Conservation (phyloP, 768 basidiomycete species). For the Pleurotus pulmonarius region DNA sequence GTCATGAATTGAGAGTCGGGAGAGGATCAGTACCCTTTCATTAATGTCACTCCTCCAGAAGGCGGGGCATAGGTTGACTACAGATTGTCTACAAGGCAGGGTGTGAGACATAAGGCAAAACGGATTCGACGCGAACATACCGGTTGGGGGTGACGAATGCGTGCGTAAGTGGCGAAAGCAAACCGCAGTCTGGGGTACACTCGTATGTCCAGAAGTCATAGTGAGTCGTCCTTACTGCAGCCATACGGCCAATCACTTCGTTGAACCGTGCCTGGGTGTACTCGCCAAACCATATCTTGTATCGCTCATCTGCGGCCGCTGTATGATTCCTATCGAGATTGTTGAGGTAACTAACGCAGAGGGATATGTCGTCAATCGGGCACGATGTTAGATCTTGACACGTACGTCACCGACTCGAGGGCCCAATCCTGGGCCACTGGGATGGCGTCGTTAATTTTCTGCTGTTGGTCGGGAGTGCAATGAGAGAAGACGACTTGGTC, state of each 20-base stretch:
- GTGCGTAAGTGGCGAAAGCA: background rate
- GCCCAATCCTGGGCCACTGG: background rate
- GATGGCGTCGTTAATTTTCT: background rate
- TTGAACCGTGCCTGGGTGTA: background rate
- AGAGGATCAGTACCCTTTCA: background rate
- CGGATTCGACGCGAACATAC: background rate
- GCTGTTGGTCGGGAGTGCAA: background rate
- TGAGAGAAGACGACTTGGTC: background rate
- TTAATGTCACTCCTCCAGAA: background rate
- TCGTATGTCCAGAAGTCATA: background rate
- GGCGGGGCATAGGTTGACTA: background rate
- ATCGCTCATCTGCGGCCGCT: background rate
- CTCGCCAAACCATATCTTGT: slow-evolving; percentile 4
- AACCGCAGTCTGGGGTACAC: background rate
- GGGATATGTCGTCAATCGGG: background rate
- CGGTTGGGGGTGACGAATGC: background rate
- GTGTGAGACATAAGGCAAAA: background rate
- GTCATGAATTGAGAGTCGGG: background rate
- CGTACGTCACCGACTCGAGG: background rate
- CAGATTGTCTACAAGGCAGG: background rate
- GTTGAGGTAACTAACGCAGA: background rate
- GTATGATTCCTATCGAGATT: background rate
- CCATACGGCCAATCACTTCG: background rate
- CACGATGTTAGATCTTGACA: background rate
- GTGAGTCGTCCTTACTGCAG: background rate